Base-by-base conservation (phyloP, 768 basidiomycete species). In the Phanerodontia chrysosporium region DNA sequence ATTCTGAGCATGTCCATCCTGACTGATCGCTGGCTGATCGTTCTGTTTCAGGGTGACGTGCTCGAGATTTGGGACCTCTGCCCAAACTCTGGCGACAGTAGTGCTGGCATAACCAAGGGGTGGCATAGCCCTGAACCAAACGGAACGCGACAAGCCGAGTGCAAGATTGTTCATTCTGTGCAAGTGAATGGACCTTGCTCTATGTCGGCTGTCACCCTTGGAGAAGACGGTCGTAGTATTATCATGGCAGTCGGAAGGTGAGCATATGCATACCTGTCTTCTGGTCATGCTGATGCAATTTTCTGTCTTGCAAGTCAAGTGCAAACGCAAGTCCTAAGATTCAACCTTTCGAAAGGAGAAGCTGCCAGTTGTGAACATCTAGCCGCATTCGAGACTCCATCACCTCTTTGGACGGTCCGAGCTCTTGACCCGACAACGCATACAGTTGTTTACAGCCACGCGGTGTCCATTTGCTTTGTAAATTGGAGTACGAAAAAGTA, bases 11-110 rank as follows among this genome's bases (percentile, higher is more conserved):
- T 83, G 45, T 67, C 78, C 46, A 58, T 81, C 8, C 71, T 79
- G 55, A 60, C 75, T 32, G 81, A 82, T 51, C 68, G 76, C 39
- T 84, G 79, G 80, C 68, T 84, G 21, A 64, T 83, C 13, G 73
- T 74, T 13, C 68, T 79, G 2, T 80, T 78, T 60, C 65, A 65
- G 18, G 77, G 79, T 58, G 78, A 80, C 3, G 58, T 70, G 1
- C 62, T 79, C 1, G 70, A 76, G 49, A 64, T 83, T 0, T 81
- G 79, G 74, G 79, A 82, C 55, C 58, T 66, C 28, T 28, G 24
- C 10, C 58, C 62, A 9, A 51, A 10, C 27, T 29, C 58, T 18
- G n/a, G 27, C 9, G 9, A 32, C 10, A 22, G 29, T 16, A 5
- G 10, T 12, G 2, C 49, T 2, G 49, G 49, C 2, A 32, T 51